These are phyloP conservation scores for Tremella yokohamensis DNA, from an alignment of 768 basidiomycete species.

Conservation along the genomic window DNA sequence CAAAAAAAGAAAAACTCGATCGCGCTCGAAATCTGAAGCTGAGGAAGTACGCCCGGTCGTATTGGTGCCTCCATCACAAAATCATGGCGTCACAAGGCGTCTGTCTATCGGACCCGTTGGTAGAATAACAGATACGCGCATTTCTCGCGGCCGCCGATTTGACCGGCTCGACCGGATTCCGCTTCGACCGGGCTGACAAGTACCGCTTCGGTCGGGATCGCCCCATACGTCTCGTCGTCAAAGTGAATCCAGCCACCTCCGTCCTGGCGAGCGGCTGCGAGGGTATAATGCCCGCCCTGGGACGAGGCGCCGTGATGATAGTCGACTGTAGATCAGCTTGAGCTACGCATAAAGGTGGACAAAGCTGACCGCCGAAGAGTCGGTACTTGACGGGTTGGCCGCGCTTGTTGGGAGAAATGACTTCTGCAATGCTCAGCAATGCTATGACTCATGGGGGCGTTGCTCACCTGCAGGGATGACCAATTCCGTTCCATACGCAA, in stretches of 20 bases:
- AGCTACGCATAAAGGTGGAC: neutral
- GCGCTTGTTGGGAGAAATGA: conserved; percentile 59
- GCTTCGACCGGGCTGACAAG: conserved; percentile 66
- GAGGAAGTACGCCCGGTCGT: too few species aligned
- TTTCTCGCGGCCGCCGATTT: conserved; percentile 57
- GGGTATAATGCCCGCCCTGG: conserved; percentile 90
- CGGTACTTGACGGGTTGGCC: conserved; percentile 63
- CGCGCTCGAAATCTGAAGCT: too few species aligned
- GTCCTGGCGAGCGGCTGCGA: conserved; percentile 73
- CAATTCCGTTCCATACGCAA: conserved; percentile 72
- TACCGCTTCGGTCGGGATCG: conserved; percentile 58
- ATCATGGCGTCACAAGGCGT: neutral
- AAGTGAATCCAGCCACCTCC: conserved; percentile 81
- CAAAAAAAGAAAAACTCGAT: too few species aligned
- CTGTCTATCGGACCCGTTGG: conserved; percentile 56
- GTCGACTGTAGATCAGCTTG: conserved; percentile 57
- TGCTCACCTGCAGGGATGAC: conserved; percentile 66
- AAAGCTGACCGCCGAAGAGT: conserved; percentile 70
- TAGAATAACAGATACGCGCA: conserved; percentile 89
- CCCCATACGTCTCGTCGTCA: conserved; percentile 83
- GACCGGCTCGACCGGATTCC: conserved; percentile 46
- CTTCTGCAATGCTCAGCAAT: conserved; percentile 53
- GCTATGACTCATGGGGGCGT: neutral
- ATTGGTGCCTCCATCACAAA: too few species aligned
- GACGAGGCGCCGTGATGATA: conserved; percentile 93